Evolutionary conservation across 2,329 filamentous ascomycete genomes (phyloP), one percentile per base, ranked within the genome.

Genomic region (Ascocoryne sarcoides): DNA sequence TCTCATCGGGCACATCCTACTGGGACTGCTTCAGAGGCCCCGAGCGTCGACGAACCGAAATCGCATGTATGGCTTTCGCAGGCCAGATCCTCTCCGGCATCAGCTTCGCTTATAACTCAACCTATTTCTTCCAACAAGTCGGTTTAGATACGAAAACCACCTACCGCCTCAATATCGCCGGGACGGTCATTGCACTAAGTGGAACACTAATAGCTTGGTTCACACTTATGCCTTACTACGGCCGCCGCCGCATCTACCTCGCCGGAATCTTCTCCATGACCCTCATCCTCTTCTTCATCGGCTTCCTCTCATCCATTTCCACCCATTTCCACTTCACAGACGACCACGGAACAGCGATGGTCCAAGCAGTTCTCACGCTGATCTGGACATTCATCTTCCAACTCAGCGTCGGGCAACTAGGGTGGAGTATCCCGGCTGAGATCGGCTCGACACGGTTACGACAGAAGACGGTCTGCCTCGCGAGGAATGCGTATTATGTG

Each of bases 41-140:
- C 20, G 65, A 28, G 42, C 51, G 64, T 12, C 60, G 67, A 4
- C 64, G 70, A 10, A 73, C 70, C 0, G 70, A 73, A 50, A 71
- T 74, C 17, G 5, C 79, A 75, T 60, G 68, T 70, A 16, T 40
- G 12, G 21, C 42, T 17, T 37, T 37, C 26, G 36, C 36, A 14
- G 36, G 36, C 2, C 36, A 37, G 10, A 37, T 37, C 21, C 17
- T 37, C 9, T 20, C 36, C n/a, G 36, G 36, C 10, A 73, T 76
- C 44, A 71, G 76, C 15, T 69, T 81, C 41, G 74, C 77, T 42
- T 75, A 74, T 44, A 81, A 77, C 44, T 75, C 73, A 2, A 80
- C 73, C 2, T 76, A 76, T 52, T 70, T 69, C 53, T 78, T 77
- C 54, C 60, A 70, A 44, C 67, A 73, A 46, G 72, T 71, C 2